Percentiles rank a stretch among this genome's conserved stretches.
phyloP scores from a whole-genome alignment of 345 rosid genomes.

The Geranium brycei region DNA sequence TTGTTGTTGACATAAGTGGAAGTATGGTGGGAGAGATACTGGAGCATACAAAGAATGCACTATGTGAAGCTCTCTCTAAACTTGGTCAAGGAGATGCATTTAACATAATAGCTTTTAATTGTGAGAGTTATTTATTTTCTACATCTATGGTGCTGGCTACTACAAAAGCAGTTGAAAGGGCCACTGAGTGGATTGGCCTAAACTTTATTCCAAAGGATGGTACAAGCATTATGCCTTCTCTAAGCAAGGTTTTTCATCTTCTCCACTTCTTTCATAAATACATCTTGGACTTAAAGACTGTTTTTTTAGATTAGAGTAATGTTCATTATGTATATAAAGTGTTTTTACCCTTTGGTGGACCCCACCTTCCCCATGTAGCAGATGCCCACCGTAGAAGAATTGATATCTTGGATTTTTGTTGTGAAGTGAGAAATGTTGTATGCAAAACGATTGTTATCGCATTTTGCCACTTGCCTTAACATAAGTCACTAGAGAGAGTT shows the following conservation, averaged over 20 bases:
- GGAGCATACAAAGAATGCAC: constrained; percentile 51
- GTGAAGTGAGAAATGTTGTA: too few relatives aligned
- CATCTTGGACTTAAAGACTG: too few relatives aligned
- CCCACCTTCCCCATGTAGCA: too few relatives aligned
- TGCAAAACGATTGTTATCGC: too few relatives aligned
- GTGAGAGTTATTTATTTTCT: constrained; percentile 50
- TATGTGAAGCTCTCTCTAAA: constrained; percentile 39
- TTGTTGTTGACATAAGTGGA: constrained; percentile 77
- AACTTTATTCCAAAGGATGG: constrained; percentile 52
- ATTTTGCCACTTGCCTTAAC: too few relatives aligned
- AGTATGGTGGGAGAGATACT: constrained; percentile 78
- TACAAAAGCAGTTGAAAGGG: constrained; percentile 44
- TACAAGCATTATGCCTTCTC: constrained; percentile 61
- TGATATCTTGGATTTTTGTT: too few relatives aligned
- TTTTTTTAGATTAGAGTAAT: too few relatives aligned
- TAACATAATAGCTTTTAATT: constrained; percentile 68
- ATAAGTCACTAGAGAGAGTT: too few relatives aligned
- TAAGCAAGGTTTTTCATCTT: constrained; percentile 43
- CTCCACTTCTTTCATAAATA: neutral
- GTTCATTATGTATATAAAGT: too few relatives aligned
- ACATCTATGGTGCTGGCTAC: constrained; percentile 56
- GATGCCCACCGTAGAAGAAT: too few relatives aligned
- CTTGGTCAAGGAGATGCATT: constrained; percentile 67
- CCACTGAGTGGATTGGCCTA: constrained; percentile 51
- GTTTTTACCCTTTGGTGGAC: too few relatives aligned